Conservation (phyloP, 2,329 filamentous ascomycete genomes). For the Chalaropsis ovoidea region DNA sequence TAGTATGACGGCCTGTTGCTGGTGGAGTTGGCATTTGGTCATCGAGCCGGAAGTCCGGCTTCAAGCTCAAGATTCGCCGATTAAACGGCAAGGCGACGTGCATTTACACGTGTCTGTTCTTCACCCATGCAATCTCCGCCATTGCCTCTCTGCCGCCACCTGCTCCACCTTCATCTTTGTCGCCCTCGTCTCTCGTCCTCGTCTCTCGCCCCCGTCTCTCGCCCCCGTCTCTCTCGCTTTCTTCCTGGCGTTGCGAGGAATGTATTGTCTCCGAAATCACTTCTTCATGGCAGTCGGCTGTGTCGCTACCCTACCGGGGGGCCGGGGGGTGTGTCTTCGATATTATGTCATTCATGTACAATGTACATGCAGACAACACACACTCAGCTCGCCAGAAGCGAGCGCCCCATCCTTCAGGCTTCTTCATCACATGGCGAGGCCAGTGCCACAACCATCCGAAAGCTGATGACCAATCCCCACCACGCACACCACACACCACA, state of each 20-base stretch:
- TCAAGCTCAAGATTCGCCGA: neutral
- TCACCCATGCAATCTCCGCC: constrained; percentile 1
- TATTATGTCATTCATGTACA: neutral
- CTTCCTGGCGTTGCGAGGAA: neutral
- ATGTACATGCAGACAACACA: neutral
- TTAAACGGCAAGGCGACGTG: neutral
- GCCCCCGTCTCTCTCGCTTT: neutral
- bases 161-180: too few relatives aligned
- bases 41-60: too few relatives aligned
- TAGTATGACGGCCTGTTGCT: too few relatives aligned
- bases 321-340: too few relatives aligned
- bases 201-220: too few relatives aligned
- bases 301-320: too few relatives aligned
- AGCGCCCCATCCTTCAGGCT: neutral
- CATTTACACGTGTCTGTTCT: neutral
- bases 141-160: neutral
- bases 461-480: neutral
- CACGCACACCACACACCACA: too few relatives aligned
- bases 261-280: neutral
- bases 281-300: neutral
- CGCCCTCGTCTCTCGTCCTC: too few relatives aligned
- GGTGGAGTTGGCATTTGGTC: too few relatives aligned
- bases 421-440: neutral
- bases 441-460: neutral
- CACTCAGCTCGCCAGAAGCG: neutral